Evolutionary conservation across 768 basidiomycete genomes (phyloP), one percentile per base, ranked within the genome.

Genomic region (Tubosaeta sp.): DNA sequence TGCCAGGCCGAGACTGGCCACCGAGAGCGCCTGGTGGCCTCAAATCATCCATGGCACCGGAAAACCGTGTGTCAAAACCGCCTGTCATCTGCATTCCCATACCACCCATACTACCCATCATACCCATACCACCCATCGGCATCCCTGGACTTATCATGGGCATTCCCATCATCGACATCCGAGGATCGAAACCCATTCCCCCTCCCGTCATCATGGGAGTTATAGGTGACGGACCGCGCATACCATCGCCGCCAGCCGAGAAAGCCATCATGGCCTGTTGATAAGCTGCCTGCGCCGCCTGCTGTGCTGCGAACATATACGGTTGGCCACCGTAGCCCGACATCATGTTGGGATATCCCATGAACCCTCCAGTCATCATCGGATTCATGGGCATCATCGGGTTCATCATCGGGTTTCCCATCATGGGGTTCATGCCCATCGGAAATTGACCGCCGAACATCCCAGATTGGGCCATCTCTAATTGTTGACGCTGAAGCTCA

Each of bases 251-350:
- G n/a, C 87, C 89, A n/a, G 83, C 72, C 12, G 88, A 89, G 51
- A 85, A 86, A 16, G 85, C 81, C 77, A 88, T 81, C 89, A 91
- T 91, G 17, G 89, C 88, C 64, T 91, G 88, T 64, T 91, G 91
- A 69, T 92, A 93, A 0, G 91, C 91, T 60, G 90, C 86, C 33
- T 86, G 76, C 1, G 79, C 84, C 7, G 88, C 88, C 62, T 89
- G 87, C 55, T 89, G 88, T 14, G 91, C 90, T 5, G 88, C 90
- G 63, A 88, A 86, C 82, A 91, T 82, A 59, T 90, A 88, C 54
- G 89, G 88, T 26, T 85, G 86, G 61, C 83, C 82, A 32, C 66
- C 73, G 54, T 63, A 75, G 38, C 66, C 66, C 0, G 74, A 65
- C 71, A 77, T 75, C 65, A 68, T 65, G 52, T 57, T 63, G 17